A percentile compares a stretch with the other conserved stretches of the same genome.
Evolutionary conservation across 169 alveolate species (phyloP).

Genomic region (Perkinsus olseni): DNA sequence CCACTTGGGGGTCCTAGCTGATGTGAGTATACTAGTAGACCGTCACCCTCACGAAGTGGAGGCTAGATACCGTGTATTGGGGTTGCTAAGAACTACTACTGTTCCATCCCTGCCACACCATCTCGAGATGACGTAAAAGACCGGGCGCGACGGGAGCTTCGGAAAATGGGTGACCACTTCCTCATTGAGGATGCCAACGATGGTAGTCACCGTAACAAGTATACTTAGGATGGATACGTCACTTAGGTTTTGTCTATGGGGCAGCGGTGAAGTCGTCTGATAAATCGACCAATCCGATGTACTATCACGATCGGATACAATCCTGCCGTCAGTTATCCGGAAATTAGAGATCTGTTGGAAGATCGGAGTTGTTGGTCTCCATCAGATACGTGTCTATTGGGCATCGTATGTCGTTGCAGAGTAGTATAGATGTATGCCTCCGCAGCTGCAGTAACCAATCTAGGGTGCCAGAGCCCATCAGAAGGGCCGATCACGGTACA

Average conservation of each 20-base stretch:
- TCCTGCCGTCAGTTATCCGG: background rate
- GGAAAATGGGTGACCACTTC: background rate
- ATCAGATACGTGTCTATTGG: background rate
- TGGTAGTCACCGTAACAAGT: background rate
- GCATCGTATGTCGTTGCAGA: background rate
- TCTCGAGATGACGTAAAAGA: background rate
- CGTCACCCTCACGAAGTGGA: background rate
- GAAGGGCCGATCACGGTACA: background rate
- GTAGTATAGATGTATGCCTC: background rate
- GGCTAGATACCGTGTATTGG: background rate
- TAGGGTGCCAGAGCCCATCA: background rate
- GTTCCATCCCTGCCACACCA: background rate
- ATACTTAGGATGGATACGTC: background rate
- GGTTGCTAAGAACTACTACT: background rate
- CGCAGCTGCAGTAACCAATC: background rate
- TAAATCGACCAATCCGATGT: background rate
- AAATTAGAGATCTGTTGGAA: background rate
- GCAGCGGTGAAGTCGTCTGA: background rate
- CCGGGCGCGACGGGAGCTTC: background rate
- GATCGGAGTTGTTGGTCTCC: background rate
- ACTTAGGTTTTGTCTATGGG: background rate
- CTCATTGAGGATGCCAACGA: background rate
- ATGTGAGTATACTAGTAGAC: background rate
- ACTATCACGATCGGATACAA: background rate
- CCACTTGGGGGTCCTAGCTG: constrained; percentile 61